phyloP scores from a whole-genome alignment of 192 early-diverging fungal genomes.

The Coemansia sp. region DNA sequence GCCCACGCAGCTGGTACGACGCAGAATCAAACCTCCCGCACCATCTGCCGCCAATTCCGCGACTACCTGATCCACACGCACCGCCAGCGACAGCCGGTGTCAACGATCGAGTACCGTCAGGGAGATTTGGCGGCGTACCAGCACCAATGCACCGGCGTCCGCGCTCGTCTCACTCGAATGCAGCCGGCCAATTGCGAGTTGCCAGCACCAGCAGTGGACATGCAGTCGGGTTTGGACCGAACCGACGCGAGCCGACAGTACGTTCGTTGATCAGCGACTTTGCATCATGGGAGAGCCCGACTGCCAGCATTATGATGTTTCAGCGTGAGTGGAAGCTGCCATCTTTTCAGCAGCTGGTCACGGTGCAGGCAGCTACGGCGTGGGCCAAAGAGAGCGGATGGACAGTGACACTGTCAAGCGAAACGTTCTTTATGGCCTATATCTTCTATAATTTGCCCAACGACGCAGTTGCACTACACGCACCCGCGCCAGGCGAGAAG shows the following conservation, averaged over 20 bases:
- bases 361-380: slow-evolving; percentile 35
- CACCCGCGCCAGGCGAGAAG: slow-evolving; percentile 29
- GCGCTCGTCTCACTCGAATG: slow-evolving; percentile 47
- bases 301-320: slow-evolving; percentile 56
- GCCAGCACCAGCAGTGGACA: slow-evolving; percentile 26
- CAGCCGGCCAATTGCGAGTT: slow-evolving; percentile 23
- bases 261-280: slow-evolving; percentile 51
- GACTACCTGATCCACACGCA: slow-evolving; percentile 1
- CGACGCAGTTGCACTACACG: slow-evolving; percentile 28
- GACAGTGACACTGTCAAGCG: slow-evolving; percentile 52
- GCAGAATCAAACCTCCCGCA: slow-evolving; percentile 19
- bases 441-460: slow-evolving; percentile 48
- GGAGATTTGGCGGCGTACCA: slow-evolving; percentile 13
- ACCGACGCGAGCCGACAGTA: slow-evolving; percentile 39
- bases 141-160: slow-evolving; percentile 31
- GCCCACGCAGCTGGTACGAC: slow-evolving; percentile 42
- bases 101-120: slow-evolving; percentile 6
- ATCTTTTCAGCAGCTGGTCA: slow-evolving; percentile 53
- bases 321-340: slow-evolving; percentile 58
- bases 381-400: slow-evolving; percentile 50
- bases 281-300: slow-evolving; percentile 53
- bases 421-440: slow-evolving; percentile 54
- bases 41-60: slow-evolving; percentile 26
- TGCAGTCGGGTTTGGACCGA: slow-evolving; percentile 25
- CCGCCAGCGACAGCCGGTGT: slow-evolving; percentile 19